phyloP scores from a whole-genome alignment of 371 early-diverging fungal species.

The Mucor racemosus region DNA sequence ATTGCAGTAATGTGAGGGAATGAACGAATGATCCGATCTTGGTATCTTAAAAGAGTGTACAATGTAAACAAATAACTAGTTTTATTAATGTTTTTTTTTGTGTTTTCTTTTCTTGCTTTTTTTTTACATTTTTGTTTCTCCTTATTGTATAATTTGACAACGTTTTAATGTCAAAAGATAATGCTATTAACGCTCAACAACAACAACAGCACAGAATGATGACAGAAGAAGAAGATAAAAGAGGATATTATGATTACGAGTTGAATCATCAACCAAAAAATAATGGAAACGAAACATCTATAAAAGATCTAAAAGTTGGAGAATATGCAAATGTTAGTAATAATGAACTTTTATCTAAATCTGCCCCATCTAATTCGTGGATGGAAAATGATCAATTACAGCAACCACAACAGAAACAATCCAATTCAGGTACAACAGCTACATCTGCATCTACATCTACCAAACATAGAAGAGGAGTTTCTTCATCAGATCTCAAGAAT shows the following conservation, averaged over 20 bases:
- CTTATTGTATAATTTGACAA: neutral
- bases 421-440: neutral
- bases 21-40: constrained; percentile 13
- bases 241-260: neutral
- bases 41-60: neutral
- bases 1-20: neutral
- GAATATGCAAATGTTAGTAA: neutral
- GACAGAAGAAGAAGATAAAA: neutral
- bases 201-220: constrained; percentile 4
- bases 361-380: constrained; percentile 14
- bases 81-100: neutral
- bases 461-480: constrained; percentile 1
- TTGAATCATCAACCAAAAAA: neutral
- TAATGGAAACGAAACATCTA: neutral
- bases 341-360: neutral
- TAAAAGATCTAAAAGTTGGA: constrained; percentile 6
- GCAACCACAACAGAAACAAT: neutral
- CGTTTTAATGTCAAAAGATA: constrained; percentile 7
- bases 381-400: neutral
- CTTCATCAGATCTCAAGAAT: constrained; percentile 5
- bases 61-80: constrained; percentile 7
- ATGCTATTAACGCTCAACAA: neutral
- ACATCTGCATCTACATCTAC: neutral
- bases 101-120: neutral
- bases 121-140: neutral